Evolutionary conservation across 441 rosid genomes (phyloP), one percentile per base, ranked within the genome.

Genomic region (Aquilaria agallochum): DNA sequence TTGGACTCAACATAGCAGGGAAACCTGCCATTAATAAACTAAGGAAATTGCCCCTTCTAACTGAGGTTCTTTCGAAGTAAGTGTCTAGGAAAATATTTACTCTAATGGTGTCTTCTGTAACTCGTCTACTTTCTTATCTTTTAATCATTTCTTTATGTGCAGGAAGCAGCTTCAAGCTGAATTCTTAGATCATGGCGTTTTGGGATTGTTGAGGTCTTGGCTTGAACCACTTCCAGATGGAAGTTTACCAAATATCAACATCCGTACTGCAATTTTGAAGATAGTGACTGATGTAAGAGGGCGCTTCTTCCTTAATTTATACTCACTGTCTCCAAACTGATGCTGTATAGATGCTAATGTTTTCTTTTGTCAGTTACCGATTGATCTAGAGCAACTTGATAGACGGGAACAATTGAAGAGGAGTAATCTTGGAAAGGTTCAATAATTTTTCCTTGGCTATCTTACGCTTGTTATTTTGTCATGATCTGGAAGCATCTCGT

Each of bases 151-250:
- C 55, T 50, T 12, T 40, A 56, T 69, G n/a, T 76, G 63, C 85
- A 91, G 99, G 90, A 91, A 81, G 85, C 97, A 95, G 78, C 99
- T 95, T 64, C 99, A 95, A 64, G 89, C 89, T 69, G 99, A 95
- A 72, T 91, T 95, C 70, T 72, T 95, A 63, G 99, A 95, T 77
- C 97, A 95, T 69, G 97, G 97, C 62, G 99, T 95, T 49, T 64
- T 95, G 61, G 81, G 94, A 56, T 77, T 95, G 53, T 65, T 89
- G 68, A 95, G 89, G 85, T 89, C 83, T 68, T 91, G 99, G 97
- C 97, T 95, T 42, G 99, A 95, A 71, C 99, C 97, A 30, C 97
- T 91, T 74, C 99, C 99, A 49, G 97, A 95, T 80, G 95, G 96
- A 73, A 94, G 99, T 68, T 82, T 94, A 68, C 97, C 99, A 10